Conservation (phyloP, 495 filamentous ascomycete genomes). For the Penicillium ochrochloron region DNA sequence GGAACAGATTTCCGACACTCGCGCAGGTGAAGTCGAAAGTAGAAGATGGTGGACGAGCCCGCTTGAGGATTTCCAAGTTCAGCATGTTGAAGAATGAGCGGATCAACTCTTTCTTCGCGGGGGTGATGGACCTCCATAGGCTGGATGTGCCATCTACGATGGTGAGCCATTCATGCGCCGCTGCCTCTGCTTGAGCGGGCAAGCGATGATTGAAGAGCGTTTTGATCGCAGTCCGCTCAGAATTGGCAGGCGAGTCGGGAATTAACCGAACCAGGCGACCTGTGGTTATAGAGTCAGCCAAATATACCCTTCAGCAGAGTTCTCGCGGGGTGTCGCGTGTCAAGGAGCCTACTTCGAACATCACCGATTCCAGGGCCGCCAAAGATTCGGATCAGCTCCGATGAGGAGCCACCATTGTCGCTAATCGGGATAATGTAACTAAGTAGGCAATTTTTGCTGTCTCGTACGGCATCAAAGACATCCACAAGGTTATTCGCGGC, state of each 20-base stretch:
- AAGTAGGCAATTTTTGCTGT: slow-evolving; percentile 69
- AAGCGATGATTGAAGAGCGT: slow-evolving; percentile 86
- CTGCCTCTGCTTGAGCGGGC: slow-evolving; percentile 48
- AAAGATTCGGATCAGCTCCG: slow-evolving; percentile 89
- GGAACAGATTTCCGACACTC: slow-evolving; percentile 90
- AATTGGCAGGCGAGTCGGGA: slow-evolving; percentile 62
- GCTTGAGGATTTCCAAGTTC: slow-evolving; percentile 90
- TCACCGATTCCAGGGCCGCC: slow-evolving; percentile 94
- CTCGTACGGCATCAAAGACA: slow-evolving; percentile 77
- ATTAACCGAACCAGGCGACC: slow-evolving; percentile 91
- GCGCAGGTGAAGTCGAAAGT: slow-evolving; percentile 89
- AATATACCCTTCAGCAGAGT: not conserved
- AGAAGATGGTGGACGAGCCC: slow-evolving; percentile 71
- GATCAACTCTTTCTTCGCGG: slow-evolving; percentile 88
- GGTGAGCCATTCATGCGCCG: slow-evolving; percentile 75
- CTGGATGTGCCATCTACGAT: slow-evolving; percentile 80
- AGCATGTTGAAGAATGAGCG: slow-evolving; percentile 85
- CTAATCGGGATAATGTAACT: slow-evolving; percentile 92
- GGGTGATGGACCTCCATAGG: slow-evolving; percentile 77
- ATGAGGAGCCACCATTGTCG: slow-evolving; percentile 92
- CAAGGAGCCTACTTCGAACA: slow-evolving; percentile 70
- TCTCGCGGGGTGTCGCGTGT: not conserved
- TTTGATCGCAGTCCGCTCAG: slow-evolving; percentile 74
- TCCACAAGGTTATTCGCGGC: slow-evolving; percentile 94
- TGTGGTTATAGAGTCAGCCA: slow-evolving; percentile 33